A percentile compares a stretch with the other conserved stretches of the same genome.
Conservation (phyloP, 192 early-diverging fungal species). For the Coemansia sp. region DNA sequence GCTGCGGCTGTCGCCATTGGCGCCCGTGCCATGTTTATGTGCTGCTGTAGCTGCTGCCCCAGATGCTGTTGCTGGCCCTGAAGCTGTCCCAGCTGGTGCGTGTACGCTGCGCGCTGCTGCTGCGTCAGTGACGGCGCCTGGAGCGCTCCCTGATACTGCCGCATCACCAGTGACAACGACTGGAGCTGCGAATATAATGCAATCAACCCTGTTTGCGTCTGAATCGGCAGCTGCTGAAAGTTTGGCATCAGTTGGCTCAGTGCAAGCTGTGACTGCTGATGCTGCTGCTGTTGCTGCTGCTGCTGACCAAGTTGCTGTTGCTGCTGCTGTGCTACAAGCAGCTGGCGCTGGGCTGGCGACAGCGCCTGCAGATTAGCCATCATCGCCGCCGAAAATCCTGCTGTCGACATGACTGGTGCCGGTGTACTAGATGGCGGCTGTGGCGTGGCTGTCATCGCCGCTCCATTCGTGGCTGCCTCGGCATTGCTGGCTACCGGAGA, state of each 20-base stretch:
- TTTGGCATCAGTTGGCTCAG: slow-evolving; percentile 10
- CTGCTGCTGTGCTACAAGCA: slow-evolving; percentile 15
- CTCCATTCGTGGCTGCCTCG: background rate
- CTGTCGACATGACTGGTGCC: slow-evolving; percentile 1
- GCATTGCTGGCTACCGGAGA: background rate
- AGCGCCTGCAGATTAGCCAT: slow-evolving; percentile 19
- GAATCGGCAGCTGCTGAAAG: slow-evolving; percentile 30
- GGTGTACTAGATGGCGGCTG: background rate
- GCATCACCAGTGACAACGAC: background rate
- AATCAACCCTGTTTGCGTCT: slow-evolving; percentile 29
- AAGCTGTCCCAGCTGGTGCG: slow-evolving; percentile 15
- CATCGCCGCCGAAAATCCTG: slow-evolving; percentile 16
- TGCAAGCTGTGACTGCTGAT: slow-evolving; percentile 18
- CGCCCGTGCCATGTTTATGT: background rate
- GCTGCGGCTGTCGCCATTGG: background rate
- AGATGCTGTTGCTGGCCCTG: slow-evolving; percentile 8
- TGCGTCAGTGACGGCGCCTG: slow-evolving; percentile 15
- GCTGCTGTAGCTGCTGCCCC: slow-evolving; percentile 1
- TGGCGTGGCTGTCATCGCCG: slow-evolving; percentile 9
- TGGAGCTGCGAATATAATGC: slow-evolving; percentile 19
- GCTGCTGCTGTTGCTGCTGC: slow-evolving; percentile 20
- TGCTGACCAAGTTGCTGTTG: slow-evolving; percentile 15
- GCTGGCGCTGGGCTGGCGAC: slow-evolving; percentile 35
- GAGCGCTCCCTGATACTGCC: slow-evolving; percentile 14
- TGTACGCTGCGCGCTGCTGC: slow-evolving; percentile 23